Percentiles rank a stretch among this genome's conserved stretches.
Conservation (phyloP, 805 yeast species). For the Priceomyces carsonii region DNA sequence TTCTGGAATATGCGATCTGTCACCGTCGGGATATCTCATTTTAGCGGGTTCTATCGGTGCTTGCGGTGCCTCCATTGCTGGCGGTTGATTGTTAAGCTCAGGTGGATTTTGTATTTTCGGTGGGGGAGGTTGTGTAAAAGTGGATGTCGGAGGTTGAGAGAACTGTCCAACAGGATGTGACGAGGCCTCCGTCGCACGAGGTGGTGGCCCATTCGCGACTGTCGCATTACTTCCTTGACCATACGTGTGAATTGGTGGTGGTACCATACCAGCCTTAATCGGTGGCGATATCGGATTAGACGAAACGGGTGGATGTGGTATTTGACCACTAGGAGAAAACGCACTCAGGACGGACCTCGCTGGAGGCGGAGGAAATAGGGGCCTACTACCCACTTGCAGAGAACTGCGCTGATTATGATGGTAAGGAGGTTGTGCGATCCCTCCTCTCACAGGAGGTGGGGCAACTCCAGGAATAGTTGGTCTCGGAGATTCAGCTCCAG, state of each 20-base stretch:
- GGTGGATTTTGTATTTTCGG: conserved; percentile 16
- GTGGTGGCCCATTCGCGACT: too few species aligned
- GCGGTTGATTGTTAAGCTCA: conserved; percentile 22
- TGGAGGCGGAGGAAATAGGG: too few species aligned
- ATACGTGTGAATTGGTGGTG: too few species aligned
- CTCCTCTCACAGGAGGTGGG: conserved; percentile 19
- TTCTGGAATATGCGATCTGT: conserved; percentile 65
- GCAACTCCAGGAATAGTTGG: conserved; percentile 14
- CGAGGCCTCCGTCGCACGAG: too few species aligned
- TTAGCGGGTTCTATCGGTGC: conserved; percentile 15
- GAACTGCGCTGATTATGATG: conserved; percentile 14
- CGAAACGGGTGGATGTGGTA: conserved; percentile 11
- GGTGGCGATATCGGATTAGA: too few species aligned
- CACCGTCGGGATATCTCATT: conserved; percentile 57
- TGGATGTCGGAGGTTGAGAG: conserved; percentile 10
- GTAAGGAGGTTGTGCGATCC: conserved; percentile 21
- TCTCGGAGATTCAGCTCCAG: conserved; percentile 8
- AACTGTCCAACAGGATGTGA: too few species aligned
- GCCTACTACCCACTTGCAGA: too few species aligned
- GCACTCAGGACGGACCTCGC: too few species aligned
- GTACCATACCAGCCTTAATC: too few species aligned
- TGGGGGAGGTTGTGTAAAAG: conserved; percentile 13
- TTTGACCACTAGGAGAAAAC: too few species aligned
- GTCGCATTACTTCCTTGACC: too few species aligned
- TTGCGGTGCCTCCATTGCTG: conserved; percentile 32